Conservation (phyloP, 108 stramenopile genomes). For the Skeletonema costatum region DNA sequence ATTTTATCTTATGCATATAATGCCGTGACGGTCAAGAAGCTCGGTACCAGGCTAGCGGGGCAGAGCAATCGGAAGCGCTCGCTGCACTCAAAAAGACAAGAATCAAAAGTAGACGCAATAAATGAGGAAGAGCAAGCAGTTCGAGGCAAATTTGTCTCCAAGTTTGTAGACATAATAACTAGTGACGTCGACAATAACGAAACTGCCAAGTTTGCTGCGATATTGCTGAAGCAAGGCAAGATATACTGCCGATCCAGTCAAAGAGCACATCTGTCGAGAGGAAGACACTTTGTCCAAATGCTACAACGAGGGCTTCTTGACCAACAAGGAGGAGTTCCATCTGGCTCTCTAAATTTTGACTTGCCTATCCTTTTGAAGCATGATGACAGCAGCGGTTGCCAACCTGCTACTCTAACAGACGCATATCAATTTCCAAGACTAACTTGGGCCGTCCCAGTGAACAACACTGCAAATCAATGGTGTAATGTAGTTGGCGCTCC, state of each 20-base stretch:
- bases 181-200: neutral
- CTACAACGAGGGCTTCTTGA: constrained; percentile 19
- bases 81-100: neutral
- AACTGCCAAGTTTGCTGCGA: constrained; percentile 25
- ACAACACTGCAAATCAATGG: constrained; percentile 11
- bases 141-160: neutral
- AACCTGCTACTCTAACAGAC: constrained; percentile 26
- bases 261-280: constrained; percentile 31
- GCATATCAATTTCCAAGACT: constrained; percentile 41
- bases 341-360: neutral
- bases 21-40: neutral
- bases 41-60: neutral
- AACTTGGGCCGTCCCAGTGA: constrained; percentile 41
- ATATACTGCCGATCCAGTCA: constrained; percentile 40
- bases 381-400: constrained; percentile 49
- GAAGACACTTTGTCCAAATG: constrained; percentile 42
- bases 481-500: constrained; percentile 34
- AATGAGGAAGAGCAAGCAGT: neutral
- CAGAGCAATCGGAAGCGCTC: neutral
- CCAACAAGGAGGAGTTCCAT: neutral
- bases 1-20: neutral
- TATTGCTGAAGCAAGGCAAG: constrained; percentile 29
- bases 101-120: neutral
- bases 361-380: constrained; percentile 42
- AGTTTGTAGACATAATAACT: constrained; percentile 22